phyloP scores from a whole-genome alignment of 345 rosid species.

The Hibiscus mutabilis region DNA sequence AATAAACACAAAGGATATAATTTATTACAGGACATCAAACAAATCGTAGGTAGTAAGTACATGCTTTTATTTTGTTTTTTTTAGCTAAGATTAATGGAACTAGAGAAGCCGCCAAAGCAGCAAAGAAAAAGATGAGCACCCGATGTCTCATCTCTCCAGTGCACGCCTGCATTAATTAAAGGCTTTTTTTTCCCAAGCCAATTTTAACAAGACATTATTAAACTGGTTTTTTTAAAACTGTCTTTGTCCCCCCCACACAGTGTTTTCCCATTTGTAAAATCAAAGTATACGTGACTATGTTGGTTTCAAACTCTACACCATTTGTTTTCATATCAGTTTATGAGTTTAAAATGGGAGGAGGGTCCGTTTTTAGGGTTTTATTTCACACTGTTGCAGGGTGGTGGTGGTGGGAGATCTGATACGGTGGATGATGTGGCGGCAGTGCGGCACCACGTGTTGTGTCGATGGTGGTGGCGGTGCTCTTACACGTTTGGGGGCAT shows the following conservation, averaged over 20 bases:
- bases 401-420: constrained; percentile 15
- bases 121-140: constrained; percentile 24
- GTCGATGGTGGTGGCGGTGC: not conserved
- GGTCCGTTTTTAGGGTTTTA: not conserved
- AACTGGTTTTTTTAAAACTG: not conserved
- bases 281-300: constrained; percentile 24
- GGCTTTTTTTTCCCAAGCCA: not conserved
- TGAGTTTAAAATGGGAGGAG: too few species aligned
- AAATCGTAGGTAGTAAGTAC: not conserved
- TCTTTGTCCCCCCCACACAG: constrained; percentile 15
- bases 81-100: not conserved
- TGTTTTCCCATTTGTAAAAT: constrained; percentile 3
- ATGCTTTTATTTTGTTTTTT: not conserved
- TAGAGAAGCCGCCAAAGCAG: constrained; percentile 23
- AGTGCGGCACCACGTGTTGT: constrained; percentile 15
- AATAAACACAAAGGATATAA: not conserved
- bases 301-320: constrained; percentile 32
- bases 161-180: constrained; percentile 30
- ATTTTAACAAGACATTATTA: constrained; percentile 1
- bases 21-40: not conserved
- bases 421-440: constrained; percentile 24
- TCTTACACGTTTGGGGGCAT: not conserved
- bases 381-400: constrained; percentile 17
- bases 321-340: not conserved
- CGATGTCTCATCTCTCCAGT: constrained; percentile 22